These are phyloP conservation scores for Phytophthora sojae DNA, from an alignment of 352 stramenopile species.

Conservation along the genomic window DNA sequence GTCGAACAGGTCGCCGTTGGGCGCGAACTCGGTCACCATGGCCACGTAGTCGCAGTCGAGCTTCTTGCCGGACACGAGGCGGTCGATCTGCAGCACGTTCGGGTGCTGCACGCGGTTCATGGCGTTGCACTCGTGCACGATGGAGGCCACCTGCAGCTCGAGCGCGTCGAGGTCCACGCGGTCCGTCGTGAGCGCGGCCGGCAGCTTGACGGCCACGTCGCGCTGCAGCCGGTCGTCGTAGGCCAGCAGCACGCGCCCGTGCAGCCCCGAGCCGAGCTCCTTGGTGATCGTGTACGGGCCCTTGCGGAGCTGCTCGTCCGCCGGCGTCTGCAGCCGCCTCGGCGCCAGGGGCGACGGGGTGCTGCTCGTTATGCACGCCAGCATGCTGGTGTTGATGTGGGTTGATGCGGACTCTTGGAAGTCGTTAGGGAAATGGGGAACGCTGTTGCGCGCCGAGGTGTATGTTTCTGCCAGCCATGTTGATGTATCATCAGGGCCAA, in stretches of 20 bases:
- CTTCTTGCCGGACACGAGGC: constrained; percentile 53
- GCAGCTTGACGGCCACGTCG: constrained; percentile 80
- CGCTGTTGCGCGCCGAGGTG: neutral
- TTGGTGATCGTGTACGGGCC: constrained; percentile 60
- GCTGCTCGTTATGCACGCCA: constrained; percentile 32
- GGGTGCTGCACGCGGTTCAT: constrained; percentile 61
- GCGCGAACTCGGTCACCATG: constrained; percentile 82
- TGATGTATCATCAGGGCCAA: constrained; percentile 34
- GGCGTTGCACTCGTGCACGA: constrained; percentile 69
- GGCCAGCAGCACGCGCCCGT: constrained; percentile 71
- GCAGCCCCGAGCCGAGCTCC: constrained; percentile 68
- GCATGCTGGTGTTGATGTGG: constrained; percentile 20
- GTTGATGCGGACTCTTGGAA: constrained; percentile 3
- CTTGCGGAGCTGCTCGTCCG: constrained; percentile 25
- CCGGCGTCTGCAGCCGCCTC: neutral
- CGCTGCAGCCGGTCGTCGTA: constrained; percentile 53
- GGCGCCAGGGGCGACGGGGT: constrained; percentile 6
- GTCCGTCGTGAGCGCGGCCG: constrained; percentile 38
- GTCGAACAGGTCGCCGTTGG: constrained; percentile 88
- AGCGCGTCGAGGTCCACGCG: constrained; percentile 46
- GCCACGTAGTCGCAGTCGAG: constrained; percentile 59
- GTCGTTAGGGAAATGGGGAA: constrained; percentile 25
- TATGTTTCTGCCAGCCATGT: constrained; percentile 7
- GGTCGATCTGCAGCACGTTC: constrained; percentile 63
- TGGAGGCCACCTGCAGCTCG: constrained; percentile 70